These are phyloP conservation scores for Lentinula detonsa DNA, from an alignment of 768 basidiomycete species.

Conservation along the genomic window DNA sequence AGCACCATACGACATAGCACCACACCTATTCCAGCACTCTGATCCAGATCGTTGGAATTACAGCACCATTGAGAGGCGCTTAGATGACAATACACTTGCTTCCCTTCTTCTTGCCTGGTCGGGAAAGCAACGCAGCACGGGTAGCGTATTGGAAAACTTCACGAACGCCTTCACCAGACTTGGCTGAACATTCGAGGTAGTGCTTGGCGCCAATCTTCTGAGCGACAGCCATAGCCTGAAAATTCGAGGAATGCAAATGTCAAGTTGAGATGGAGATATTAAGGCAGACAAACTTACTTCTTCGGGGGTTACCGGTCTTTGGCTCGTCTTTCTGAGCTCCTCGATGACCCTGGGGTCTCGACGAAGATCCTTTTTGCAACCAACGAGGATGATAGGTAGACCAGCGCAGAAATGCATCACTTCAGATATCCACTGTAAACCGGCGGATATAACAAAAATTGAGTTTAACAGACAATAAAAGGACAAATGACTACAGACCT, in stretches of 20 bases:
- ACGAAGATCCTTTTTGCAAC: conserved; percentile 98
- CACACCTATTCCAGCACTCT: background rate
- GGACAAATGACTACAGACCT: conserved; percentile 48
- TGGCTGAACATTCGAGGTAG: conserved; percentile 97
- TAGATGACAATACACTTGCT: conserved; percentile 23
- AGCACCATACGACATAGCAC: background rate
- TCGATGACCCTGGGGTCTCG: conserved; percentile 91
- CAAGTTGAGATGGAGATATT: background rate
- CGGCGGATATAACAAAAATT: conserved; percentile 3
- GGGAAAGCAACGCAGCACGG: conserved; percentile 77
- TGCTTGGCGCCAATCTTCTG: conserved; percentile 96
- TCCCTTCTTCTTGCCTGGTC: conserved; percentile 40
- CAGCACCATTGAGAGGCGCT: background rate
- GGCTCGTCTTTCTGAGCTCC: conserved; percentile 89
- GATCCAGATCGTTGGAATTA: background rate
- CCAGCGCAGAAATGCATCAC: conserved; percentile 97
- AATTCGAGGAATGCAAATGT: background rate
- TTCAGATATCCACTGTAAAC: conserved; percentile 89
- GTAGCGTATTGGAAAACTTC: conserved; percentile 99
- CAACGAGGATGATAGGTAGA: conserved; percentile 94
- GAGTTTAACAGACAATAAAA: background rate
- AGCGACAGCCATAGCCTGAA: conserved; percentile 86
- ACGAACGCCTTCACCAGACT: conserved; percentile 92
- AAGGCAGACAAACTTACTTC: conserved; percentile 48
- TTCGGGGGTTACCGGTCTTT: conserved; percentile 90